phyloP scores from a whole-genome alignment of 495 filamentous ascomycete species.

The Hypoxylon perforatum region DNA sequence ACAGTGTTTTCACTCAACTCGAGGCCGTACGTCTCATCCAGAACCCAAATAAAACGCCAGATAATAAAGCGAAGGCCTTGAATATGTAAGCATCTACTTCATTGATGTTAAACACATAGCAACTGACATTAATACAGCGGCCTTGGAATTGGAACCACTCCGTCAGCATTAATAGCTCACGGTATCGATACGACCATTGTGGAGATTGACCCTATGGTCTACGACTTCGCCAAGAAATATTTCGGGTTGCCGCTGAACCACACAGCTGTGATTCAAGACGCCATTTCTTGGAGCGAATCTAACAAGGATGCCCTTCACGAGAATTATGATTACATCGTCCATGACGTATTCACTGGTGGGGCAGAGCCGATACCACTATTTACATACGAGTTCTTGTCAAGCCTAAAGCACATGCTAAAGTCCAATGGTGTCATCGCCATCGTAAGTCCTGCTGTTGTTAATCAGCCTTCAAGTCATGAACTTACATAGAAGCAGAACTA shows the following conservation, averaged over 20 bases:
- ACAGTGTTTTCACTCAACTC: conserved; percentile 90
- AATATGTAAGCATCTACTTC: conserved; percentile 72
- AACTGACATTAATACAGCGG: conserved; percentile 65
- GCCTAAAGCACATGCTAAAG: conserved; percentile 74
- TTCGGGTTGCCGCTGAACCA: conserved; percentile 84
- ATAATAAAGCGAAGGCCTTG: conserved; percentile 78
- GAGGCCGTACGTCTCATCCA: conserved; percentile 88
- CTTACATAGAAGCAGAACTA: conserved; percentile 75
- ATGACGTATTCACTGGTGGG: conserved; percentile 98
- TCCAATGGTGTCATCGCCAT: conserved; percentile 89
- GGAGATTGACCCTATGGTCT: conserved; percentile 91
- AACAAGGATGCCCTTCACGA: conserved; percentile 50
- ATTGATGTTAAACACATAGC: background rate
- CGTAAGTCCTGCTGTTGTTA: conserved; percentile 60
- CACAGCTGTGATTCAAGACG: conserved; percentile 83
- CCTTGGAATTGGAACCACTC: conserved; percentile 90
- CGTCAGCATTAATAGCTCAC: conserved; percentile 84
- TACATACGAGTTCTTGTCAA: conserved; percentile 81
- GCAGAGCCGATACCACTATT: conserved; percentile 90
- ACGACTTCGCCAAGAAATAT: conserved; percentile 82
- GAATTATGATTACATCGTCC: conserved; percentile 89
- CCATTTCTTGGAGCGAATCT: conserved; percentile 76
- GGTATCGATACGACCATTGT: conserved; percentile 92
- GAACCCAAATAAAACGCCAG: conserved; percentile 61
- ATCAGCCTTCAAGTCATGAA: background rate